A percentile compares a stretch with the other conserved stretches of the same genome.
Evolutionary conservation across 73 alveolate species (phyloP).

Genomic region (Diophrys sp.): DNA sequence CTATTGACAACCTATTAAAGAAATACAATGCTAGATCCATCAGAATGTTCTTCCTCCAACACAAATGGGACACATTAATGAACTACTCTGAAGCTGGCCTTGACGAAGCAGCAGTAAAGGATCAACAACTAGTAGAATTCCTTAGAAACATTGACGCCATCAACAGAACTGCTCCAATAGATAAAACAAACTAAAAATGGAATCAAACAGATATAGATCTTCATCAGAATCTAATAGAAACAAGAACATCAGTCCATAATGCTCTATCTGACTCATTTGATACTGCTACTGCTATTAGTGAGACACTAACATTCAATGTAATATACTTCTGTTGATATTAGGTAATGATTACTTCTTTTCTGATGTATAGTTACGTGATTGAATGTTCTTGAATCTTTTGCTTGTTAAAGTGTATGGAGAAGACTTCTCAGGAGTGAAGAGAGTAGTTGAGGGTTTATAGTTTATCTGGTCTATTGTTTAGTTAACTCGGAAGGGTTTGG

Average conservation of each 20-base stretch:
- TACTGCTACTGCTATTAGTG: constrained; percentile 88
- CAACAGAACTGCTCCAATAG: constrained; percentile 67
- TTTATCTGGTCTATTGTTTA: too few relatives aligned
- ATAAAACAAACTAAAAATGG: constrained; percentile 74
- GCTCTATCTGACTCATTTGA: constrained; percentile 88
- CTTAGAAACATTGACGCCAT: constrained; percentile 77
- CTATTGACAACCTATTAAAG: constrained; percentile 81
- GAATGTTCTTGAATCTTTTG: too few relatives aligned
- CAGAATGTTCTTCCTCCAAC: constrained; percentile 89
- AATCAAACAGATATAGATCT: constrained; percentile 67
- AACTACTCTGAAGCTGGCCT: constrained; percentile 79
- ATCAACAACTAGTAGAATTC: constrained; percentile 82
- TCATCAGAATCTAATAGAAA: constrained; percentile 43
- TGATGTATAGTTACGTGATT: too few relatives aligned
- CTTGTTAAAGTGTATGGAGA: too few relatives aligned
- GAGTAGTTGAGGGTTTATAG: too few relatives aligned
- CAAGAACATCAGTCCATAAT: constrained; percentile 69
- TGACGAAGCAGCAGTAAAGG: constrained; percentile 86
- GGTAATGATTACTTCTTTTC: too few relatives aligned
- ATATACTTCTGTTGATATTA: too few relatives aligned
- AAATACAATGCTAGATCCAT: constrained; percentile 82
- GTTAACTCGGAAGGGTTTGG: too few relatives aligned
- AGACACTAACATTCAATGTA: too few relatives aligned
- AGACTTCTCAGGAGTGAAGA: too few relatives aligned
- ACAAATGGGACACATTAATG: constrained; percentile 93